These are phyloP conservation scores for Fusarium bactridioides DNA, from an alignment of 2,329 filamentous ascomycete species.

Conservation along the genomic window DNA sequence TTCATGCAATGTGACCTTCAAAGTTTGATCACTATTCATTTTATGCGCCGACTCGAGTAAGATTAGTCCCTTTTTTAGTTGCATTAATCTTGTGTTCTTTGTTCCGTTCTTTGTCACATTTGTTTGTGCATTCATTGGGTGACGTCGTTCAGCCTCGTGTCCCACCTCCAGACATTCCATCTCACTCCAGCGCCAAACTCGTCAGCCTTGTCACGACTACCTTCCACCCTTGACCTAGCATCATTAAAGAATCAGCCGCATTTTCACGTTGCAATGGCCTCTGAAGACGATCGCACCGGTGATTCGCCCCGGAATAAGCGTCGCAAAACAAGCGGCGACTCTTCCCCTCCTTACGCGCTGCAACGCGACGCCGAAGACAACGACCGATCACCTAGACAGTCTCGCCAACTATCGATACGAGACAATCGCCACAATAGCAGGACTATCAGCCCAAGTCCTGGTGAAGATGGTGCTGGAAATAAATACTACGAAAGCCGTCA, in stretches of 20 bases:
- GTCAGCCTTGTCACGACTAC: constrained; percentile 35
- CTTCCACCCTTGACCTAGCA: constrained; percentile 15
- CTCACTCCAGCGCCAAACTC: not conserved
- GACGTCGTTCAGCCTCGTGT: constrained; percentile 24
- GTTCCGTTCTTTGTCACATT: not conserved
- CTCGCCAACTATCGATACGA: constrained; percentile 31
- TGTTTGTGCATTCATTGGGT: constrained; percentile 14
- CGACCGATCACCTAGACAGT: constrained; percentile 3
- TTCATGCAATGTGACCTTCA: constrained; percentile 7
- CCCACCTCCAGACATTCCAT: constrained; percentile 21
- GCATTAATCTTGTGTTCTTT: constrained; percentile 1
- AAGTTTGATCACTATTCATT: not conserved
- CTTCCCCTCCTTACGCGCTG: constrained; percentile 40
- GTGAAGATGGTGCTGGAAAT: constrained; percentile 32
- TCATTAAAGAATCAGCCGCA: constrained; percentile 11
- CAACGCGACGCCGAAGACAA: constrained; percentile 29
- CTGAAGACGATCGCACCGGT: constrained; percentile 38
- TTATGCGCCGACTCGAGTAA: constrained; percentile 7
- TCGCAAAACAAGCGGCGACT: constrained; percentile 44
- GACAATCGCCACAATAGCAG: constrained; percentile 29
- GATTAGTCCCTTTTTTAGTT: constrained; percentile 15
- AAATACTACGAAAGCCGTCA: constrained; percentile 42
- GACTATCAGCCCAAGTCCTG: constrained; percentile 39
- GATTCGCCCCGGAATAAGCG: constrained; percentile 44
- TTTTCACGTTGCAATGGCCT: constrained; percentile 40